Evolutionary conservation across 2,329 filamentous ascomycete species (phyloP).

Genomic region (Penicillium hesseltinei): DNA sequence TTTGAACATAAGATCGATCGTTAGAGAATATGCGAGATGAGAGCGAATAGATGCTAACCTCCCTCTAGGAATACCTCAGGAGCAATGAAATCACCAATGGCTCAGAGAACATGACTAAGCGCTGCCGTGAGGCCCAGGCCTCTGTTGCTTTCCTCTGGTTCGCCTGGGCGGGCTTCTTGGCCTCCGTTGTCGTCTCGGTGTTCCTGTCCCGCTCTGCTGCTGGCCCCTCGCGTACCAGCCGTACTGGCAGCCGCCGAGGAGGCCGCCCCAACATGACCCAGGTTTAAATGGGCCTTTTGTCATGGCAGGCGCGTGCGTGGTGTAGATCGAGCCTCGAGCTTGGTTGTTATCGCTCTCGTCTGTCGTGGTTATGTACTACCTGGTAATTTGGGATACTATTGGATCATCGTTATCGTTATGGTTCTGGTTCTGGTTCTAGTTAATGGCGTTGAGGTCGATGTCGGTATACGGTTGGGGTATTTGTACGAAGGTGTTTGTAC

Average conservation of each 20-base stretch:
- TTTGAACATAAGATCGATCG: background rate
- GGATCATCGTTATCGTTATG: background rate
- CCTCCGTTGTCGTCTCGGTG: constrained; percentile 42
- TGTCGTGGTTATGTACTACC: background rate
- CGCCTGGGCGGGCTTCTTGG: constrained; percentile 45
- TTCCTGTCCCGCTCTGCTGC: constrained; percentile 35
- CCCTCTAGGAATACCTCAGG: constrained; percentile 38
- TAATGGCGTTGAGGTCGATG: constrained; percentile 1
- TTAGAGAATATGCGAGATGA: background rate
- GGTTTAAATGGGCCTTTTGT: constrained; percentile 33
- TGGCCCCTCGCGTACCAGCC: constrained; percentile 33
- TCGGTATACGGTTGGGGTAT: background rate
- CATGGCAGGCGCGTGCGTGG: background rate
- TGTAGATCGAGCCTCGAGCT: background rate
- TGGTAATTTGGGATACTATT: constrained; percentile 2
- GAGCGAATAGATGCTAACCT: constrained; percentile 1
- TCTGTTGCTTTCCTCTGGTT: constrained; percentile 54
- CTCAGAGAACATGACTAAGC: constrained; percentile 34
- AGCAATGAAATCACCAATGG: constrained; percentile 49
- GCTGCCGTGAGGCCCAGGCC: constrained; percentile 54
- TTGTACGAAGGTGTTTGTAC: background rate
- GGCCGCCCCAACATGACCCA: constrained; percentile 44
- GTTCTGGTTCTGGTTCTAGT: background rate
- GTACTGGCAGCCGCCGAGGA: constrained; percentile 34
- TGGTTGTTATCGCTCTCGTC: background rate